Percentiles rank a stretch among this genome's conserved stretches.
These are phyloP conservation scores for Mucor indicus DNA, from an alignment of 371 early-diverging fungal species.

Conservation along the genomic window DNA sequence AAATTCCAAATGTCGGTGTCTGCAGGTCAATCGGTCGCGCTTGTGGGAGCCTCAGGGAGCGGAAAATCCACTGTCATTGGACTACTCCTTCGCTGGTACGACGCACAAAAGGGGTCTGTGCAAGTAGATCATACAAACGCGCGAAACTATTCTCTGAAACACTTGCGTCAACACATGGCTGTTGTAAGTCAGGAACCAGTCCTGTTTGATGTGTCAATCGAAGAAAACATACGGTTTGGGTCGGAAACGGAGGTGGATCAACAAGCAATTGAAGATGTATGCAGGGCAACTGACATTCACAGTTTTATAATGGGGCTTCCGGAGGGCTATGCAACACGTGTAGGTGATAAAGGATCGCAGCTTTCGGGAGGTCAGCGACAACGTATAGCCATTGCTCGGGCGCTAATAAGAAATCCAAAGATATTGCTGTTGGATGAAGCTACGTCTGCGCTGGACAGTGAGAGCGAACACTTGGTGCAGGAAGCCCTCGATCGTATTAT, in stretches of 20 bases:
- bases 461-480: conserved; percentile 64
- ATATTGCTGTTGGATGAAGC: conserved; percentile 76
- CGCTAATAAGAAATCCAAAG: conserved; percentile 73
- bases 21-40: conserved; percentile 54
- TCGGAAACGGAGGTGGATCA: conserved; percentile 37
- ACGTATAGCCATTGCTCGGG: conserved; percentile 56
- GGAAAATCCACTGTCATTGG: conserved; percentile 66
- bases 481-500: conserved; percentile 59
- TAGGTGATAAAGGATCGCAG: conserved; percentile 80
- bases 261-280: conserved; percentile 43
- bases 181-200: conserved; percentile 86
- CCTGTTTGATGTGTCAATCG: conserved; percentile 71
- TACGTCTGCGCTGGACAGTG: conserved; percentile 55
- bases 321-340: conserved; percentile 73
- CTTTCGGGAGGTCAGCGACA: conserved; percentile 93
- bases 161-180: conserved; percentile 53
- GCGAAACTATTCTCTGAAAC: conserved; percentile 18
- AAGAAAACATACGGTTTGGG: conserved; percentile 74
- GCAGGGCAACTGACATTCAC: conserved; percentile 56
- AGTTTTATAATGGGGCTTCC: conserved; percentile 73
- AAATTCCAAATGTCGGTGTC: no score
- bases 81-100: conserved; percentile 81
- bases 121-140: background rate
- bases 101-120: conserved; percentile 51
- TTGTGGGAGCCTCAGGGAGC: conserved; percentile 24